Evolutionary conservation across 257 asterid species (phyloP).

Genomic region (Fraxinus cuspidata): DNA sequence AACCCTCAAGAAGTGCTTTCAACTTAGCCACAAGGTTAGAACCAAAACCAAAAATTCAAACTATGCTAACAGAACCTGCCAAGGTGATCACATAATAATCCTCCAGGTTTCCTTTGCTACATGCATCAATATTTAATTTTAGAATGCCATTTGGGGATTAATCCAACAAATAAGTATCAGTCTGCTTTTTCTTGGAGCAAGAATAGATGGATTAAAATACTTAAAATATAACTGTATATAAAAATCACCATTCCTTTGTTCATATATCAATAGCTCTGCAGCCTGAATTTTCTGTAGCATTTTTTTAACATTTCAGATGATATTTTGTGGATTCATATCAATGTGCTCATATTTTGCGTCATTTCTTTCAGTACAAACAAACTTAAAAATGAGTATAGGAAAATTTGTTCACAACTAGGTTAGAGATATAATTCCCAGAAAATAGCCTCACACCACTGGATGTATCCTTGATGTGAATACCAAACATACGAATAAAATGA

Average conservation of each 20-base stretch:
- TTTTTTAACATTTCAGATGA: neutral
- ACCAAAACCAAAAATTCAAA: neutral
- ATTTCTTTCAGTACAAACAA: neutral
- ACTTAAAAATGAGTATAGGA: neutral
- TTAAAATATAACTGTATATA: neutral
- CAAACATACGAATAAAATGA: neutral
- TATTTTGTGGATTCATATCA: neutral
- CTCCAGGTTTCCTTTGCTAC: neutral
- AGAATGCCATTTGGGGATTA: neutral
- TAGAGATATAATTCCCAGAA: neutral
- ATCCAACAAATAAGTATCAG: neutral
- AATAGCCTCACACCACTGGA: neutral
- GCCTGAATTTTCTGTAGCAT: neutral
- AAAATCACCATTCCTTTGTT: neutral
- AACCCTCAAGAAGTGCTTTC: neutral
- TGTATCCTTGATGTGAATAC: neutral
- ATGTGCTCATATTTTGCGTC: neutral
- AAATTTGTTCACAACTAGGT: neutral
- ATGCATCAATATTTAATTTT: neutral
- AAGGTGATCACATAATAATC: neutral
- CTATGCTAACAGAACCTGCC: neutral
- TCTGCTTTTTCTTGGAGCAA: neutral
- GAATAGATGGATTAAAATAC: neutral
- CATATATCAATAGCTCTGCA: neutral
- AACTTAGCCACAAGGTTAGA: neutral